Conservation (phyloP, 768 basidiomycete species). For the Mycena crocata region DNA sequence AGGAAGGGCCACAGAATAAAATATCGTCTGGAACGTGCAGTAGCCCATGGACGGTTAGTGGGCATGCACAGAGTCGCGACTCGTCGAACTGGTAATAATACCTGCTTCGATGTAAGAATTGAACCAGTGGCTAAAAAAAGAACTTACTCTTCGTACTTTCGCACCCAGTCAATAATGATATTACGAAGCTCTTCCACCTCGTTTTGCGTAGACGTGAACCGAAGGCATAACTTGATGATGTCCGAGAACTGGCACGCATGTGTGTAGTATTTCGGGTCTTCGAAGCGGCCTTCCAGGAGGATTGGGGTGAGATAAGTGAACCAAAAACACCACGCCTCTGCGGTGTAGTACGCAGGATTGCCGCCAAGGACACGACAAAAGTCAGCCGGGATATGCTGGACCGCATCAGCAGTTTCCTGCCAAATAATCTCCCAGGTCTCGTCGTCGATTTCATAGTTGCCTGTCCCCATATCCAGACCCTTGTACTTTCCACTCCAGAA, state of each 20-base stretch:
- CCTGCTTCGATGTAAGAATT: no score
- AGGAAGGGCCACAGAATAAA: no score
- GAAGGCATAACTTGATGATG: conserved; percentile 48
- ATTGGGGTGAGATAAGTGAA: conserved; percentile 48
- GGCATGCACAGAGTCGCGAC: no score
- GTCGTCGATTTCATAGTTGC: conserved; percentile 37
- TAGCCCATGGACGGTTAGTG: no score
- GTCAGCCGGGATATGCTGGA: conserved; percentile 42
- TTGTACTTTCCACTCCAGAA: not conserved
- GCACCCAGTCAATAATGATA: not conserved
- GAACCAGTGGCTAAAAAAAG: not conserved
- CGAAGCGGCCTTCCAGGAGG: conserved; percentile 46
- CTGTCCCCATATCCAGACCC: not conserved
- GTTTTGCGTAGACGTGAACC: conserved; percentile 40
- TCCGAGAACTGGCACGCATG: conserved; percentile 49
- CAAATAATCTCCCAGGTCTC: conserved; percentile 52
- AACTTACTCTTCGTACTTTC: conserved; percentile 27
- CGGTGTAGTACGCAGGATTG: conserved; percentile 41
- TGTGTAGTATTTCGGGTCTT: conserved; percentile 44
- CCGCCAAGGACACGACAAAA: conserved; percentile 46
- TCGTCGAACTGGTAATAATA: no score
- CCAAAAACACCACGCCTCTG: conserved; percentile 54
- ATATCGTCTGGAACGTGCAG: no score
- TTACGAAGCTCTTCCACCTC: not conserved
- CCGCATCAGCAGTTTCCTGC: conserved; percentile 41